Percentiles rank a stretch among this genome's conserved stretches.
Conservation (phyloP, 2,329 filamentous ascomycete genomes). For the Xylaria sp. region DNA sequence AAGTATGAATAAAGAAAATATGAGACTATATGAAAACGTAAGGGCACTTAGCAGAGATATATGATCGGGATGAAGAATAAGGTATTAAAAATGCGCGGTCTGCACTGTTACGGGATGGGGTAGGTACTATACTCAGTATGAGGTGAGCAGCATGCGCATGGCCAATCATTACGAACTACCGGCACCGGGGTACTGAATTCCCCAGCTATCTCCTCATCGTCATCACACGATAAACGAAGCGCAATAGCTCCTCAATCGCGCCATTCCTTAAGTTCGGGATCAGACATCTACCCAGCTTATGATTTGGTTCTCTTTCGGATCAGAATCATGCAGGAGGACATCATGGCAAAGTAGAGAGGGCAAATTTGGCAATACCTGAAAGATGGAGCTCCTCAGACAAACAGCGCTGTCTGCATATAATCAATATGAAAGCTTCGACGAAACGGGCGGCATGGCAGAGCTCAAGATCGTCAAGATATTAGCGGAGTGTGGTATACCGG, state of each 20-base stretch:
- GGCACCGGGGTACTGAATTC: background rate
- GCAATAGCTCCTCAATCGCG: background rate
- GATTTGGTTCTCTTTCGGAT: background rate
- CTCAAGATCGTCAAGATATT: conserved; percentile 6
- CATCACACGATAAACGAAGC: background rate
- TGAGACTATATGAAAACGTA: no score
- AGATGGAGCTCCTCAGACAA: conserved; percentile 12
- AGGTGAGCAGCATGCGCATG: background rate
- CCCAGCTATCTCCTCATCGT: background rate
- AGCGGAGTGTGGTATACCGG: background rate
- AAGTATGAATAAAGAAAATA: no score
- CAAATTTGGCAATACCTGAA: background rate
- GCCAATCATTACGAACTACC: conserved; percentile 1
- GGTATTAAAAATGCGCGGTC: no score
- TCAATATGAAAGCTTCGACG: conserved; percentile 9
- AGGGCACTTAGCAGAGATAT: no score
- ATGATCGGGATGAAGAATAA: no score
- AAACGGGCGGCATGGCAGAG: background rate
- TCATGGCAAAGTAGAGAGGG: background rate
- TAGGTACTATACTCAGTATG: background rate
- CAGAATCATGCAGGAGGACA: background rate
- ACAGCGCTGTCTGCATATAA: background rate
- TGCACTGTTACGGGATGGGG: no score
- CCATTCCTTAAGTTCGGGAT: background rate
- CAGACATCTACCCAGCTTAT: no score